Conservation (phyloP, 257 asterid genomes). For the Solanum ossicruentum region DNA sequence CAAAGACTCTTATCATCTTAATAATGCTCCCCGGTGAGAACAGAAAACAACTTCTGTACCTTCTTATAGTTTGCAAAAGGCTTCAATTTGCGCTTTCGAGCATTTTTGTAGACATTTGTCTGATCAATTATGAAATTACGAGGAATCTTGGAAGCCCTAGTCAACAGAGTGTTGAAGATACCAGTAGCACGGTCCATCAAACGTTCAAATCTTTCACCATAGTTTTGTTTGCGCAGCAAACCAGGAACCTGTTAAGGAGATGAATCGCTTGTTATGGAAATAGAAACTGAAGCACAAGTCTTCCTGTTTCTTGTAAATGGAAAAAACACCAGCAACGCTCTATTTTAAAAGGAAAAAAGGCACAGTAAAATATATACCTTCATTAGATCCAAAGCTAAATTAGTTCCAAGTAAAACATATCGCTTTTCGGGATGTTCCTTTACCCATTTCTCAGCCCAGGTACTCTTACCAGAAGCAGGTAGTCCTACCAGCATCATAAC, state of each 20-base stretch:
- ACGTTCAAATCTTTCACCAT: slow-evolving; percentile 22
- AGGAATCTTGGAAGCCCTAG: slow-evolving; percentile 47
- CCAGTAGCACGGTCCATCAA: slow-evolving; percentile 44
- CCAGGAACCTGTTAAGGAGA: slow-evolving; percentile 34
- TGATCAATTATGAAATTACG: slow-evolving; percentile 59
- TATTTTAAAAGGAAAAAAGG: neutral
- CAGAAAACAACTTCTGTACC: slow-evolving; percentile 8
- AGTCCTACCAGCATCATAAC: slow-evolving; percentile 55
- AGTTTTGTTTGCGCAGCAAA: slow-evolving; percentile 22
- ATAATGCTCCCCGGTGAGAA: neutral
- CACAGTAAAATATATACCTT: slow-evolving; percentile 22
- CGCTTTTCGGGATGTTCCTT: slow-evolving; percentile 47
- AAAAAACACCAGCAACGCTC: neutral
- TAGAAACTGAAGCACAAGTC: neutral
- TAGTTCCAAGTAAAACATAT: slow-evolving; percentile 46
- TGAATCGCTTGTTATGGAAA: neutral
- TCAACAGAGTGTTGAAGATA: slow-evolving; percentile 33
- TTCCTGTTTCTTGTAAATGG: neutral
- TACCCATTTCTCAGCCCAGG: slow-evolving; percentile 58
- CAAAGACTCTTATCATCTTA: neutral
- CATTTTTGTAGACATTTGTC: slow-evolving; percentile 40
- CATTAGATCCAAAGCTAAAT: slow-evolving; percentile 43
- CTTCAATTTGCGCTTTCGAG: slow-evolving; percentile 44
- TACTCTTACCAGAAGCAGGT: slow-evolving; percentile 58
- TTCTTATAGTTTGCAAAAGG: slow-evolving; percentile 36